These are phyloP conservation scores for Peronosclerospora sorghi DNA, from an alignment of 352 stramenopile species.

Conservation along the genomic window DNA sequence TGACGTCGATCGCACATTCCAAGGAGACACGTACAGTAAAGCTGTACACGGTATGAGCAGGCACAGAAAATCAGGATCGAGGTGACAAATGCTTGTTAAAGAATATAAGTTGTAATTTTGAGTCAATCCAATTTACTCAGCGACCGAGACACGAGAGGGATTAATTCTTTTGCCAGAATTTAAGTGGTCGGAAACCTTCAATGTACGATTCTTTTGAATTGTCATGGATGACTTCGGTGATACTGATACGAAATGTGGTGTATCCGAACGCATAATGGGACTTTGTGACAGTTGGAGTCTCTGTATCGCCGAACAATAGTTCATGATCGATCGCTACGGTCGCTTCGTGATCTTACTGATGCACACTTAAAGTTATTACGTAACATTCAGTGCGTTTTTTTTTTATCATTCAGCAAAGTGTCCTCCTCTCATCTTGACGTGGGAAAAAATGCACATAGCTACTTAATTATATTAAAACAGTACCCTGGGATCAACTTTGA, in stretches of 20 bases:
- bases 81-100: too few relatives aligned
- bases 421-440: too few relatives aligned
- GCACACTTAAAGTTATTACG: conserved; percentile 41
- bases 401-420: not conserved
- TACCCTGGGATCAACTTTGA: too few relatives aligned
- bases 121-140: too few relatives aligned
- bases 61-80: too few relatives aligned
- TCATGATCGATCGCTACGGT: conserved; percentile 51
- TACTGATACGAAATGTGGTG: not conserved
- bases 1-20: conserved; percentile 76
- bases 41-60: conserved; percentile 49
- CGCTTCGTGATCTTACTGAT: conserved; percentile 48
- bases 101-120: not conserved
- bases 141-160: too few relatives aligned
- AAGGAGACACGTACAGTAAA: conserved; percentile 56
- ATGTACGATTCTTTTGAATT: not conserved
- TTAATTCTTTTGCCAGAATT: too few relatives aligned
- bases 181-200: too few relatives aligned
- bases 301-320: conserved; percentile 68
- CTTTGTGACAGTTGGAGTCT: conserved; percentile 35
- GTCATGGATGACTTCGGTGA: not conserved
- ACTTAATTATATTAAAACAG: too few relatives aligned
- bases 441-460: too few relatives aligned
- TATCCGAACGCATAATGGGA: not conserved
- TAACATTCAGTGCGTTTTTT: conserved; percentile 39